Percentiles rank a stretch among this genome's conserved stretches.
Conservation (phyloP, 2,329 filamentous ascomycete species). For the Fusarium sacchari region DNA sequence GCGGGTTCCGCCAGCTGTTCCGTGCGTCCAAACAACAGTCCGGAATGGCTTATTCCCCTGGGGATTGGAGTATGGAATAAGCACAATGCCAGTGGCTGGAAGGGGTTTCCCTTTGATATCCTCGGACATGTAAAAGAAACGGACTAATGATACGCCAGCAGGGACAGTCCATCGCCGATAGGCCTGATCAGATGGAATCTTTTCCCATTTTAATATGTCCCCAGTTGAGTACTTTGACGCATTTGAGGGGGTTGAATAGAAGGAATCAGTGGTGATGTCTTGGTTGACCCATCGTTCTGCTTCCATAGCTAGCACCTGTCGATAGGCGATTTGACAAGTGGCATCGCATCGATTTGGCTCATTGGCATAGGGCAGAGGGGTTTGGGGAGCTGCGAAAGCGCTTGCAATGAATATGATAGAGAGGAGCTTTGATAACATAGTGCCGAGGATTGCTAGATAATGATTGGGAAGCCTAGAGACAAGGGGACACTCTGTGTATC, state of each 20-base stretch:
- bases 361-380: not conserved
- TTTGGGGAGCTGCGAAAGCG: not conserved
- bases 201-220: not conserved
- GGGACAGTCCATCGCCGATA: conserved; percentile 7
- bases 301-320: not conserved
- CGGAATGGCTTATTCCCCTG: not conserved
- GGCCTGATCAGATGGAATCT: not conserved
- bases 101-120: not conserved
- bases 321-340: not conserved
- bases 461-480: rapidly evolving
- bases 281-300: not conserved
- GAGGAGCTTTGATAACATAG: not conserved
- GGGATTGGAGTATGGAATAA: not conserved
- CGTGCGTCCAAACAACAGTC: conserved; percentile 41
- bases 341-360: not conserved
- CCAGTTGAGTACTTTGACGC: not conserved
- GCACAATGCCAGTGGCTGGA: not conserved
- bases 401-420: rapidly evolving
- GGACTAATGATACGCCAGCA: not conserved
- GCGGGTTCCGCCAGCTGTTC: conserved; percentile 34
- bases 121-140: conserved; percentile 2
- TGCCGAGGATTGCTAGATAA: rapidly evolving
- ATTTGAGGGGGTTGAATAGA: not conserved
- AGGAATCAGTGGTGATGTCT: not conserved
- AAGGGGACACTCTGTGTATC: too few species aligned